A percentile compares a stretch with the other conserved stretches of the same genome.
phyloP scores from a whole-genome alignment of 495 filamentous ascomycete species.

The Aspergillus baeticus region DNA sequence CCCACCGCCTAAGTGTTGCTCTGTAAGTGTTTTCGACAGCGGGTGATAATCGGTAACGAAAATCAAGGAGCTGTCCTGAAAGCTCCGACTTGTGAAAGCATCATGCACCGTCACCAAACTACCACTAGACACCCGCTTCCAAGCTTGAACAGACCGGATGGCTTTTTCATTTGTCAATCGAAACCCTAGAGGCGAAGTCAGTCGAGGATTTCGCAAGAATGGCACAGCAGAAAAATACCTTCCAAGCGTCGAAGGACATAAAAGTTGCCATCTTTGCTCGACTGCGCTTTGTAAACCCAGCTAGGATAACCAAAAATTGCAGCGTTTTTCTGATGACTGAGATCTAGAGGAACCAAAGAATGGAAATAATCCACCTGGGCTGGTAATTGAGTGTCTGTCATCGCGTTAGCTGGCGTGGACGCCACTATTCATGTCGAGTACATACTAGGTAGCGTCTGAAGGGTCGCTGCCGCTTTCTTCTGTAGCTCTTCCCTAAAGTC shows the following conservation, averaged over 20 bases:
- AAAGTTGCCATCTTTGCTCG: conserved; percentile 76
- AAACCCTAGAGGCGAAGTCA: conserved; percentile 46
- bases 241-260: conserved; percentile 86
- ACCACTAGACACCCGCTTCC: conserved; percentile 82
- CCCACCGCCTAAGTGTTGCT: conserved; percentile 69
- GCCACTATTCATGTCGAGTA: neutral
- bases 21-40: conserved; percentile 81
- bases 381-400: conserved; percentile 66
- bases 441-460: conserved; percentile 82
- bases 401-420: conserved; percentile 8
- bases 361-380: conserved; percentile 80
- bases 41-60: conserved; percentile 94
- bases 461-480: conserved; percentile 79
- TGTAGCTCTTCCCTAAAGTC: conserved; percentile 83
- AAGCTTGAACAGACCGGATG: conserved; percentile 81
- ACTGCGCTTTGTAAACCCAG: conserved; percentile 96
- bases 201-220: neutral
- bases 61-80: conserved; percentile 92
- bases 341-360: conserved; percentile 86
- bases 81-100: conserved; percentile 88
- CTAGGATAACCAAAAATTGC: conserved; percentile 79
- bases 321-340: conserved; percentile 70
- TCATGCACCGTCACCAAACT: conserved; percentile 86
- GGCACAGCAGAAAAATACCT: conserved; percentile 44
- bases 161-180: conserved; percentile 86